Base-by-base conservation (phyloP, 2,329 filamentous ascomycete species). In the Ampelomyces quisqualis region DNA sequence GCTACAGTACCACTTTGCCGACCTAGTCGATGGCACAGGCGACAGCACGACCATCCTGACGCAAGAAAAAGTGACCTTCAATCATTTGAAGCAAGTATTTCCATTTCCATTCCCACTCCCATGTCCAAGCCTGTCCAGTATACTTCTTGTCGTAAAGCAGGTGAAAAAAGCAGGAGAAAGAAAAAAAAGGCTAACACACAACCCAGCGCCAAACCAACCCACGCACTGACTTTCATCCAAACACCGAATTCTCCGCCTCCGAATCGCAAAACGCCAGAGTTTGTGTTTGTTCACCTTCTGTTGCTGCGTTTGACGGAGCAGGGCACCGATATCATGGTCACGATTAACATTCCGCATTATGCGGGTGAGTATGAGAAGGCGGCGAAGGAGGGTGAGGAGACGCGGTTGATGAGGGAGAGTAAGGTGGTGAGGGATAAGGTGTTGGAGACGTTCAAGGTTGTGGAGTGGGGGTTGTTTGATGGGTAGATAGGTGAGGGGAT, bases 311-410 rank as follows among this genome's bases (percentile, higher is more conserved):
- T 97, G 32, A 84, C 84, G 68, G 77, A 80, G 57, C 77, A 90
- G 62, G 76, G 75, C 42, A 91, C 90, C 1, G 91, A 97, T 68
- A 72, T 97, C 26, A 73, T 95, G 32, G 81, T 95, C 48, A 87
- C 87, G 27, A 81, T 95, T 62, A 96, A 95, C 69, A 86, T 95
- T 33, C 91, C 90, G 19, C 85, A 93, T 62, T 84, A 89, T 53
- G 77, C 80, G 55, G 84, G 84, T 48, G 81, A 86, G 65, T 89
- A 89, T 63, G 76, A 83, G 56, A 80, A 83, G 66, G 83, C 85
- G 7, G 82, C n/a, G n/a, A n/a, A 84, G 5, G 83, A 88, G 21
- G 80, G 91, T 11, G 43, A 39, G 10, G 36, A 53, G 6, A 65
- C 64, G 31, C 77, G 81, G 66, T 70, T 87, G 50, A 83, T 88